Percentiles rank a stretch among this genome's conserved stretches.
Evolutionary conservation across 202 grass and related monocot species (phyloP).

Genomic region (Zoysia matrella): DNA sequence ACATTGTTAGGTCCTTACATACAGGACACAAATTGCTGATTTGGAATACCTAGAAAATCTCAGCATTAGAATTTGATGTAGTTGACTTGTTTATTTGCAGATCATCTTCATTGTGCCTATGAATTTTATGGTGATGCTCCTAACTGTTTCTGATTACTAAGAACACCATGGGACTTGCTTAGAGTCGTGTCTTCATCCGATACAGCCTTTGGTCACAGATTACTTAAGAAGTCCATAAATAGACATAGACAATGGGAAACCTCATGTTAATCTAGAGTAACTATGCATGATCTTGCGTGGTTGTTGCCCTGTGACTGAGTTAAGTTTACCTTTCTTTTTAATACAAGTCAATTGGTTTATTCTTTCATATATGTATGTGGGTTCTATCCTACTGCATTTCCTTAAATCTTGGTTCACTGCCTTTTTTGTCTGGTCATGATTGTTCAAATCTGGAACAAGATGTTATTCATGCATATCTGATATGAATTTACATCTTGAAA

Average conservation of each 20-base stretch:
- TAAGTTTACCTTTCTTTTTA: background rate
- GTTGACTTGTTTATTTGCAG: background rate
- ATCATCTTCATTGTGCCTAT: background rate
- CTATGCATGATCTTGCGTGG: background rate
- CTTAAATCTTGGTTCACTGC: background rate
- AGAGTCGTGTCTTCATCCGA: background rate
- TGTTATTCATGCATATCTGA: constrained; percentile 21
- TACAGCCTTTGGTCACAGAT: background rate
- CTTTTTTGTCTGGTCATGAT: background rate
- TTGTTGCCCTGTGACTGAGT: background rate
- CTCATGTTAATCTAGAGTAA: background rate
- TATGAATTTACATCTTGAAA: constrained; percentile 4
- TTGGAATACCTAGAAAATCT: background rate
- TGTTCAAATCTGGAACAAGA: background rate
- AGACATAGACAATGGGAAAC: background rate
- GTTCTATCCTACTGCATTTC: background rate
- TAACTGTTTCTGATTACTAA: background rate
- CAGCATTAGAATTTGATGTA: background rate
- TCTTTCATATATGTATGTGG: background rate
- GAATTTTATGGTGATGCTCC: background rate
- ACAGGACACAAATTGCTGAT: background rate
- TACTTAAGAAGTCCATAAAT: background rate
- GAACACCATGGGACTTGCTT: background rate
- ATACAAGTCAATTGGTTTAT: background rate
- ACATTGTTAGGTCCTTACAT: background rate